These are phyloP conservation scores for Spergularia bocconei DNA, from an alignment of 148 eudicot species.

Conservation along the genomic window DNA sequence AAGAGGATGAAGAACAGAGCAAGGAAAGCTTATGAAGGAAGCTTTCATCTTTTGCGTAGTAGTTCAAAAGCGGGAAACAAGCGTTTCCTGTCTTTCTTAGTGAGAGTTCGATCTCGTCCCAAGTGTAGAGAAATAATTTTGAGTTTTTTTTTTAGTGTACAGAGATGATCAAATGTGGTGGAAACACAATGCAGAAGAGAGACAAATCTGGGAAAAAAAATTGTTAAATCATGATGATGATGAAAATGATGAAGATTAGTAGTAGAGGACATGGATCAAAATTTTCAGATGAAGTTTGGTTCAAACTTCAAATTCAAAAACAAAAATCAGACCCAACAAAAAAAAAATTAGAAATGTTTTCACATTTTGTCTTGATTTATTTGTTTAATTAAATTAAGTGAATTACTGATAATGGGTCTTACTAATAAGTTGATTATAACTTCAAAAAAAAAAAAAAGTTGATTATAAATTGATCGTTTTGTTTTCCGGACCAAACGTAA, in stretches of 20 bases:
- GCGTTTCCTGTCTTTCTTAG: not conserved
- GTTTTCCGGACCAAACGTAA: too few species aligned
- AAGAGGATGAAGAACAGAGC: not conserved
- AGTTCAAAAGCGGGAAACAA: slow-evolving; percentile 3
- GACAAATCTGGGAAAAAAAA: not conserved
- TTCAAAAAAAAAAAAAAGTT: too few species aligned
- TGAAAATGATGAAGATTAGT: not conserved
- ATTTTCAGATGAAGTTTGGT: slow-evolving; percentile 10
- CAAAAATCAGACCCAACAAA: not conserved
- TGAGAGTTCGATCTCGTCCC: too few species aligned
- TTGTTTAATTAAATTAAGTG: not conserved
- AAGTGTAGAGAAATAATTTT: slow-evolving; percentile 29
- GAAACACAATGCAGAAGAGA: not conserved
- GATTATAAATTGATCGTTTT: too few species aligned
- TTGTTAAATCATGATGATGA: slow-evolving; percentile 5
- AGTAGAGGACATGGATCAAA: not conserved
- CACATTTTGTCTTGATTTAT: not conserved
- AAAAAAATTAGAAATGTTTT: not conserved
- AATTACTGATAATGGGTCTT: not conserved
- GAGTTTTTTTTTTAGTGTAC: slow-evolving; percentile 21
- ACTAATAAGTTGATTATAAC: too few species aligned
- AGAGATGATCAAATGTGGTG: slow-evolving; percentile 22
- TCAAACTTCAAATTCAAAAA: slow-evolving; percentile 9
- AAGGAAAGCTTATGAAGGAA: not conserved
- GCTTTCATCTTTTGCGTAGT: not conserved